Conservation (phyloP, 1,284 basidiomycete species). For the Leccinum fallax region DNA sequence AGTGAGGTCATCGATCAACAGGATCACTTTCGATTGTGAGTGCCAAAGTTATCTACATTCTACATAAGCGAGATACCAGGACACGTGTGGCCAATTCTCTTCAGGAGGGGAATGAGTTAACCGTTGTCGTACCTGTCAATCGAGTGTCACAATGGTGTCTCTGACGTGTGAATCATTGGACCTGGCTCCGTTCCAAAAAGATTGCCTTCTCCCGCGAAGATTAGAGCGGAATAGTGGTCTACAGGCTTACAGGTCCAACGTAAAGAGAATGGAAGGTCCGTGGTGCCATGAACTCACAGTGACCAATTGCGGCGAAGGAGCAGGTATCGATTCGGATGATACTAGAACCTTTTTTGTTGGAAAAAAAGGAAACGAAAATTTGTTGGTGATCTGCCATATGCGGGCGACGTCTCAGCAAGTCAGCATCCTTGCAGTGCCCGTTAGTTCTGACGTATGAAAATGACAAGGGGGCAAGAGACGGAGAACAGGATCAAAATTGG, state of each 20-base stretch:
- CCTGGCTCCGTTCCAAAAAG: conserved; percentile 3
- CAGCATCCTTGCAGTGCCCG: not conserved
- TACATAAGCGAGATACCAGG: conserved; percentile 9
- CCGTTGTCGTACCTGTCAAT: conserved; percentile 10
- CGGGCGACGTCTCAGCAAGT: conserved; percentile 1
- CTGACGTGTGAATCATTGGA: conserved; percentile 23
- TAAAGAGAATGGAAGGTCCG: conserved; percentile 1
- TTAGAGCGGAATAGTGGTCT: conserved; percentile 11
- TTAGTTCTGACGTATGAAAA: not conserved
- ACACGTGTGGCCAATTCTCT: conserved; percentile 6
- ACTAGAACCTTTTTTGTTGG: not conserved
- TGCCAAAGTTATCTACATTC: conserved; percentile 5
- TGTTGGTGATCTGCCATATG: conserved; percentile 1
- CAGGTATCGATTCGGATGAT: not conserved
- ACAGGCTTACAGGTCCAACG: not conserved
- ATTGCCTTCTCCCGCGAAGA: conserved; percentile 37
- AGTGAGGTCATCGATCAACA: conserved; percentile 17
- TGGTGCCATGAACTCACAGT: not conserved
- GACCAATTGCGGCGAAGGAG: not conserved
- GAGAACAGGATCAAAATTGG: conserved; percentile 3
- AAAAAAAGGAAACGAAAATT: not conserved
- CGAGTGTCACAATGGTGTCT: not conserved
- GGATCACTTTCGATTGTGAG: not conserved
- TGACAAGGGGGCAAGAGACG: conserved; percentile 3
- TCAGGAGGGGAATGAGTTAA: conserved; percentile 3